phyloP scores from a whole-genome alignment of 495 filamentous ascomycete species.

The Thermothielavioides terrestris region DNA sequence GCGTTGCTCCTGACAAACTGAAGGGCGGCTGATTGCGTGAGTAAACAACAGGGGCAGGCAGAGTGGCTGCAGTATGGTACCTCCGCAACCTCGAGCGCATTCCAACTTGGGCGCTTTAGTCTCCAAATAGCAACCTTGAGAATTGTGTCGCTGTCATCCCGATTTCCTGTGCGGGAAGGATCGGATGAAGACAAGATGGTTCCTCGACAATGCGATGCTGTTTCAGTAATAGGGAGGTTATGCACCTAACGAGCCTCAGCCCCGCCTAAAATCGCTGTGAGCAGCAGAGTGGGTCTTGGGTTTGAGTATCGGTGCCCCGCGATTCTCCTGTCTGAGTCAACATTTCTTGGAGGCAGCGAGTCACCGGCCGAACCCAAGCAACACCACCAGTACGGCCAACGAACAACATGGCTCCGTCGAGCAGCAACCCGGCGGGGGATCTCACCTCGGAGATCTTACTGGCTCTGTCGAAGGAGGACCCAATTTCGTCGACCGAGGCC shows the following conservation, averaged over 20 bases:
- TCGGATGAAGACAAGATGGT: neutral
- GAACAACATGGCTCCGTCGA: constrained; percentile 10
- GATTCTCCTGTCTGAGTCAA: constrained; percentile 17
- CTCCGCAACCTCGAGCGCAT: too few species aligned
- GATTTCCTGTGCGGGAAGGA: neutral
- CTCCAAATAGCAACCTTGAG: too few species aligned
- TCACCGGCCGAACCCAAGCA: neutral
- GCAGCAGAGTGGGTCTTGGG: constrained; percentile 3
- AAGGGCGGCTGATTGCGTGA: too few species aligned
- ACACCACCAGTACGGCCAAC: constrained; percentile 3
- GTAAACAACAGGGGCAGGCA: too few species aligned
- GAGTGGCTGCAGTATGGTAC: too few species aligned
- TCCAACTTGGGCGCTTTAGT: too few species aligned
- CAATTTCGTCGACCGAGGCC: constrained; percentile 62
- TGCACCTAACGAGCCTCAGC: neutral
- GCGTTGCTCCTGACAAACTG: too few species aligned
- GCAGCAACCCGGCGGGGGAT: constrained; percentile 33
- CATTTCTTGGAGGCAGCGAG: neutral
- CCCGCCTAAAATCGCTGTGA: constrained; percentile 10
- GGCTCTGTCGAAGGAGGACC: constrained; percentile 53
- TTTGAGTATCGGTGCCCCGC: constrained; percentile 10
- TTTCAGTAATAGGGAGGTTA: neutral
- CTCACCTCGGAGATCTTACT: constrained; percentile 58
- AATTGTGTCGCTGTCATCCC: too few species aligned
- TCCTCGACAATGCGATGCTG: neutral